phyloP scores from a whole-genome alignment of 225 moss, liverwort and hornwort species.

The Physcomitrellopsis africana region DNA sequence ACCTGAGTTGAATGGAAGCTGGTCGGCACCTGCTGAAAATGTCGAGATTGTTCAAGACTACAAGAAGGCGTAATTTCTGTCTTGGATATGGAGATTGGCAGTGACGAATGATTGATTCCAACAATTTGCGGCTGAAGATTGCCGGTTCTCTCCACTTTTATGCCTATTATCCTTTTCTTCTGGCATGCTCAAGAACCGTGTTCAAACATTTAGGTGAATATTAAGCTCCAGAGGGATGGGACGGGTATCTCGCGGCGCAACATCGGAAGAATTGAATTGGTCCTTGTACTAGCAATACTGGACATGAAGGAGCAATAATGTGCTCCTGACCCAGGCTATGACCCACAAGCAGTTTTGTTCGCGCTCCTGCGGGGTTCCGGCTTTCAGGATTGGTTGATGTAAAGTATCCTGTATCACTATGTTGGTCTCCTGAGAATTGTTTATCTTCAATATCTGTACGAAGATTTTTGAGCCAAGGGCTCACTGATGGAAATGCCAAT shows the following conservation, averaged over 20 bases:
- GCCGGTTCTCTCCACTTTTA: slow-evolving; percentile 21
- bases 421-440: slow-evolving; percentile 31
- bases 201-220: slow-evolving; percentile 28
- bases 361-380: slow-evolving; percentile 22
- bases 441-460: slow-evolving; percentile 21
- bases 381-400: slow-evolving; percentile 42
- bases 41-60: slow-evolving; percentile 22
- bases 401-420: slow-evolving; percentile 41
- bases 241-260: slow-evolving; percentile 21
- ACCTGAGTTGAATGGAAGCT: slow-evolving; percentile 9
- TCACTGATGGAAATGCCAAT: slow-evolving; percentile 37
- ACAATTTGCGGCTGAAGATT: slow-evolving; percentile 11
- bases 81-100: slow-evolving; percentile 20
- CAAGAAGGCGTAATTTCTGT: slow-evolving; percentile 18
- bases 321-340: slow-evolving; percentile 47
- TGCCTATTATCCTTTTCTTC: slow-evolving; percentile 21
- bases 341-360: slow-evolving; percentile 34
- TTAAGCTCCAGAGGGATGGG: slow-evolving; percentile 7
- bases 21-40: slow-evolving; percentile 23
- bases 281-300: slow-evolving; percentile 31
- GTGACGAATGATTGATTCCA: slow-evolving; percentile 12
- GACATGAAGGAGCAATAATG: slow-evolving; percentile 41
- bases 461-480: slow-evolving; percentile 42
- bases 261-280: slow-evolving; percentile 24
- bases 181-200: slow-evolving; percentile 25